A percentile compares a stretch with the other conserved stretches of the same genome.
phyloP scores from a whole-genome alignment of 2,329 filamentous ascomycete genomes.

The Aphanoascus verrucosus region DNA sequence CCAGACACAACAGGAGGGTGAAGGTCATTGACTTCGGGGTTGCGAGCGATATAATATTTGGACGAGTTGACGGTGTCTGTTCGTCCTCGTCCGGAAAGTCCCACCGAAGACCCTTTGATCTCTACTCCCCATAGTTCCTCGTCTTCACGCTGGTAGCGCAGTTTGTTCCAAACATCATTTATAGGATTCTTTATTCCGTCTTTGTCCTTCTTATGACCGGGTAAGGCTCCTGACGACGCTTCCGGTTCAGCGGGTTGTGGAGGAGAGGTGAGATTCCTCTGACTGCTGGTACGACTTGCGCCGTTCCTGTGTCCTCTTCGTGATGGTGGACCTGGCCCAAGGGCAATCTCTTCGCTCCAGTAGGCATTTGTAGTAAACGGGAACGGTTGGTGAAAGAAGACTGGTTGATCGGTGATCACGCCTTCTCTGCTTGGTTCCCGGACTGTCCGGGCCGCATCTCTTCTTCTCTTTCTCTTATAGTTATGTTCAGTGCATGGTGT shows the following conservation, averaged over 20 bases:
- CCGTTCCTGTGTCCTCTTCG: constrained; percentile 46
- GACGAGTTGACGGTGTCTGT: constrained; percentile 30
- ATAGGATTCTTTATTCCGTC: constrained; percentile 28
- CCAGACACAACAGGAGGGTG: constrained; percentile 75
- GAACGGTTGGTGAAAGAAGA: constrained; percentile 61
- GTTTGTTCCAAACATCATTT: constrained; percentile 61
- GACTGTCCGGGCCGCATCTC: constrained; percentile 57
- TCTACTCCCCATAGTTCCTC: constrained; percentile 70
- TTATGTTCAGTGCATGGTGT: constrained; percentile 57
- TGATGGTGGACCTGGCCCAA: constrained; percentile 65
- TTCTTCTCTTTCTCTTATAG: constrained; percentile 58
- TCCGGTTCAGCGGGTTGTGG: constrained; percentile 16
- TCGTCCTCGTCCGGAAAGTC: constrained; percentile 34
- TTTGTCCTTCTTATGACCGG: constrained; percentile 36
- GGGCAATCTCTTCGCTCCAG: constrained; percentile 75
- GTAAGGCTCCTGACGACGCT: constrained; percentile 16
- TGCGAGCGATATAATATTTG: constrained; percentile 51
- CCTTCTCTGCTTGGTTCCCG: constrained; percentile 55
- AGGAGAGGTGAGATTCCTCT: constrained; percentile 46
- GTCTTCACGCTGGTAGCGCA: constrained; percentile 75
- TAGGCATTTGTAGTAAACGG: constrained; percentile 80
- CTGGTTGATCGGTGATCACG: constrained; percentile 53
- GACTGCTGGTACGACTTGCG: constrained; percentile 49
- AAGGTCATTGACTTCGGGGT: constrained; percentile 73
- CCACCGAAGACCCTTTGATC: constrained; percentile 46